Evolutionary conservation across 768 basidiomycete genomes (phyloP).

Genomic region (Kwoniella shandongensis): DNA sequence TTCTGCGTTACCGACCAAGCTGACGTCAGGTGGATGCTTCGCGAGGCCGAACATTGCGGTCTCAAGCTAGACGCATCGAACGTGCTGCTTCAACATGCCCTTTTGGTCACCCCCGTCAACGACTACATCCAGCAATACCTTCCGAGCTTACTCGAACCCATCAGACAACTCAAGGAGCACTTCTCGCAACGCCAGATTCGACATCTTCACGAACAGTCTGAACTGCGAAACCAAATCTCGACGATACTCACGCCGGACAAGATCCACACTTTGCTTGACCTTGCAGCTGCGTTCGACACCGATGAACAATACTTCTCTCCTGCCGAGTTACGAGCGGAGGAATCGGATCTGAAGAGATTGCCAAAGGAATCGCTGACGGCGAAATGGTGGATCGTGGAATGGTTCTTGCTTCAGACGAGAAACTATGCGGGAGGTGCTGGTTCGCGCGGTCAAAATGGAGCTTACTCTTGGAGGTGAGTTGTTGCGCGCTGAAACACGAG

Average conservation of each 20-base stretch:
- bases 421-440: conserved; percentile 13
- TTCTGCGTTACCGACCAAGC: conserved; percentile 1
- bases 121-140: conserved; percentile 8
- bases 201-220: conserved; percentile 4
- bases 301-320: too few relatives aligned
- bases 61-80: conserved; percentile 27
- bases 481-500: background rate
- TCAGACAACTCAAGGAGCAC: background rate
- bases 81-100: conserved; percentile 16
- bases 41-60: conserved; percentile 31
- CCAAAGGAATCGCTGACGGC: conserved; percentile 21
- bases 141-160: background rate
- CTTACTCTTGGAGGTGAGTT: conserved; percentile 20
- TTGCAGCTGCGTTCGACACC: conserved; percentile 20
- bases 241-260: too few relatives aligned
- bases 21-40: conserved; percentile 39
- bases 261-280: background rate
- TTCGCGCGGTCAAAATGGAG: background rate
- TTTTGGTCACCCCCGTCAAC: conserved; percentile 1
- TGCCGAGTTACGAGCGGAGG: too few relatives aligned
- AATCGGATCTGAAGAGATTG: background rate
- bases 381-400: conserved; percentile 24
- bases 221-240: too few relatives aligned
- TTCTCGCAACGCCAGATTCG: background rate
- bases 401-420: conserved; percentile 26